A percentile compares a stretch with the other conserved stretches of the same genome.
phyloP scores from a whole-genome alignment of 1,139 yeast genomes.

The Blastobotrys persicus region DNA sequence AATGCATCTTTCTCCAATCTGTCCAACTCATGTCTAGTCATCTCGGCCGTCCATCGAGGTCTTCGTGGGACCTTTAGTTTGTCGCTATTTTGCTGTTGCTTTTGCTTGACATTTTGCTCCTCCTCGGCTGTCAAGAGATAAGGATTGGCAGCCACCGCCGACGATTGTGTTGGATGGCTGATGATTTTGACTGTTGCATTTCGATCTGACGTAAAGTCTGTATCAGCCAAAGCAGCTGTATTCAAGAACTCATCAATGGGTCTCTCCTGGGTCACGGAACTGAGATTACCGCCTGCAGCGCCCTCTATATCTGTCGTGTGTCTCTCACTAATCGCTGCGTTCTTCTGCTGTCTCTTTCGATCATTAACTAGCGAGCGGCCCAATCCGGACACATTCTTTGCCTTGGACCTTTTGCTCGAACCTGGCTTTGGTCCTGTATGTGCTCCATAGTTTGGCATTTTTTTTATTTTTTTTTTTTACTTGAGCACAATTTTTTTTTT shows the following conservation, averaged over 20 bases:
- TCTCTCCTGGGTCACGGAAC: slow-evolving; percentile 93
- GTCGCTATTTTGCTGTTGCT: slow-evolving; percentile 72
- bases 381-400: slow-evolving; percentile 77
- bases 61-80: slow-evolving; percentile 92
- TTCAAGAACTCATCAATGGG: slow-evolving; percentile 90
- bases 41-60: slow-evolving; percentile 72
- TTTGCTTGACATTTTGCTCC: slow-evolving; percentile 37
- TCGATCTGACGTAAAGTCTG: slow-evolving; percentile 92
- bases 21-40: slow-evolving; percentile 75
- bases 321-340: slow-evolving; percentile 48
- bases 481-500: no score
- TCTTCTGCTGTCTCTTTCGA: slow-evolving; percentile 65
- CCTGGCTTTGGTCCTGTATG: slow-evolving; percentile 93
- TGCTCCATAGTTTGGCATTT: slow-evolving; percentile 38
- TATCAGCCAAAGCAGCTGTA: slow-evolving; percentile 94
- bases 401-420: slow-evolving; percentile 52
- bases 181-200: slow-evolving; percentile 73
- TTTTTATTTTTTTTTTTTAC: neutral
- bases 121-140: slow-evolving; percentile 60
- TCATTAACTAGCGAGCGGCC: slow-evolving; percentile 83
- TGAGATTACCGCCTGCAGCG: slow-evolving; percentile 54
- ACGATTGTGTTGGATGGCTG: slow-evolving; percentile 43
- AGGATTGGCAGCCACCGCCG: slow-evolving; percentile 42
- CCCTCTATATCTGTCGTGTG: slow-evolving; percentile 37
- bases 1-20: slow-evolving; percentile 88